Conservation (phyloP, 345 rosid genomes). For the Sonneratia caseolaris region DNA sequence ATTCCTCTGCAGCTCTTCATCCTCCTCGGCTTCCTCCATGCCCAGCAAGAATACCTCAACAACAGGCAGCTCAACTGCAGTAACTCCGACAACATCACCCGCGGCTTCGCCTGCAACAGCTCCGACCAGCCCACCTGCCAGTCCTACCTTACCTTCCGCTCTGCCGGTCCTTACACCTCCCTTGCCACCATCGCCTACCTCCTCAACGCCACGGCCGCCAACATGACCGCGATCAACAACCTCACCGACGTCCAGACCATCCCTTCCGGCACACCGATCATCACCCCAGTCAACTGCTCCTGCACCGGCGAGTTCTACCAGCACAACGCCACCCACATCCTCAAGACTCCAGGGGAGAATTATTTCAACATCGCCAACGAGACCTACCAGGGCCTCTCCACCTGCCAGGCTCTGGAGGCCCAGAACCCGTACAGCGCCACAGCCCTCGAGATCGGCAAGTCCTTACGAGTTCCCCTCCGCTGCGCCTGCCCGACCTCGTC, state of each 20-base stretch:
- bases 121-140: constrained; percentile 29
- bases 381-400: constrained; percentile 80
- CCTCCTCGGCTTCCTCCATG: constrained; percentile 2
- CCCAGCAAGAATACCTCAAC: constrained; percentile 57
- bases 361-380: constrained; percentile 55
- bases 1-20: not conserved
- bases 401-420: constrained; percentile 74
- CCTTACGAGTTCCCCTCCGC: constrained; percentile 48
- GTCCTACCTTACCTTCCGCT: constrained; percentile 68
- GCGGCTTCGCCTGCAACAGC: constrained; percentile 47
- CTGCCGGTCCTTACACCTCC: constrained; percentile 32
- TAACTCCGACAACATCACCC: constrained; percentile 12
- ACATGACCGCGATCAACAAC: constrained; percentile 47
- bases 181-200: constrained; percentile 31
- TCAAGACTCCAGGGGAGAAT: constrained; percentile 9
- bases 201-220: constrained; percentile 26
- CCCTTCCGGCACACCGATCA: constrained; percentile 22
- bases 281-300: constrained; percentile 59
- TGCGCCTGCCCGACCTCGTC: constrained; percentile 72
- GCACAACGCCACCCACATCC: constrained; percentile 48
- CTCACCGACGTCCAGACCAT: constrained; percentile 23
- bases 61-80: constrained; percentile 47
- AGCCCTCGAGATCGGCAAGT: constrained; percentile 14
- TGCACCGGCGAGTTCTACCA: constrained; percentile 49
- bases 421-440: constrained; percentile 34